These are phyloP conservation scores for Ophiostoma populinum DNA, from an alignment of 2,329 filamentous ascomycete genomes.

Conservation along the genomic window DNA sequence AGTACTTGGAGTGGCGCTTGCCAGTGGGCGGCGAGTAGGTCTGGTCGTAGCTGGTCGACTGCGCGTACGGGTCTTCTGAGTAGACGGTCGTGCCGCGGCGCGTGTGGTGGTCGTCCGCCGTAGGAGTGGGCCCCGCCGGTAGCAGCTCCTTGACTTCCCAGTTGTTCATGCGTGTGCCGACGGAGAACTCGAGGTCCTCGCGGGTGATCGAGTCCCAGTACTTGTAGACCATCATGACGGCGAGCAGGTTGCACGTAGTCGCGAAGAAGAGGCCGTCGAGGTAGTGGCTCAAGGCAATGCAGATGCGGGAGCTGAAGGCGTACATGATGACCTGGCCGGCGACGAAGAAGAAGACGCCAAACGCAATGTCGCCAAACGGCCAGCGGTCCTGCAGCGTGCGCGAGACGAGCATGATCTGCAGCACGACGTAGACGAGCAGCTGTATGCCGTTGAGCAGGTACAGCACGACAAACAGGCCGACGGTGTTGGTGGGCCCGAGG, in stretches of 20 bases:
- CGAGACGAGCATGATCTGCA: conserved; percentile 77
- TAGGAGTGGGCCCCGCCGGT: conserved; percentile 35
- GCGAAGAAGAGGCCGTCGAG: conserved; percentile 89
- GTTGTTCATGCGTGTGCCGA: conserved; percentile 86
- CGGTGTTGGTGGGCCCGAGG: conserved; percentile 65
- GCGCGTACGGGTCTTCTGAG: conserved; percentile 46
- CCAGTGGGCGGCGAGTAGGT: conserved; percentile 23
- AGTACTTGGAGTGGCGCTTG: conserved; percentile 31
- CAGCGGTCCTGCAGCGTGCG: conserved; percentile 89
- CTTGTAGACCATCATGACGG: conserved; percentile 99
- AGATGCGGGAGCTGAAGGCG: conserved; percentile 72
- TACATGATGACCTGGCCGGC: conserved; percentile 87
- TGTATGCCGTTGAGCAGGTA: conserved; percentile 84
- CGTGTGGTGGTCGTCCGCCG: conserved; percentile 30
- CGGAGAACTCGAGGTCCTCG: conserved; percentile 95
- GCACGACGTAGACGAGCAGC: conserved; percentile 66
- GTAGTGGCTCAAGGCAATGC: conserved; percentile 73
- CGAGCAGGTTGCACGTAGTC: conserved; percentile 81
- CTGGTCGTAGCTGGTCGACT: conserved; percentile 35
- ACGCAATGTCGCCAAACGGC: conserved; percentile 81
- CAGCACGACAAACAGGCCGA: conserved; percentile 78
- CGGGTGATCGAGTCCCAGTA: conserved; percentile 99
- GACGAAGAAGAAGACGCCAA: conserved; percentile 82
- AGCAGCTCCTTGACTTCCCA: conserved; percentile 95
- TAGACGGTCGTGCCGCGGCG: conserved; percentile 60